These are phyloP conservation scores for Myrica gale DNA, from an alignment of 306 rosid genomes.

Conservation along the genomic window DNA sequence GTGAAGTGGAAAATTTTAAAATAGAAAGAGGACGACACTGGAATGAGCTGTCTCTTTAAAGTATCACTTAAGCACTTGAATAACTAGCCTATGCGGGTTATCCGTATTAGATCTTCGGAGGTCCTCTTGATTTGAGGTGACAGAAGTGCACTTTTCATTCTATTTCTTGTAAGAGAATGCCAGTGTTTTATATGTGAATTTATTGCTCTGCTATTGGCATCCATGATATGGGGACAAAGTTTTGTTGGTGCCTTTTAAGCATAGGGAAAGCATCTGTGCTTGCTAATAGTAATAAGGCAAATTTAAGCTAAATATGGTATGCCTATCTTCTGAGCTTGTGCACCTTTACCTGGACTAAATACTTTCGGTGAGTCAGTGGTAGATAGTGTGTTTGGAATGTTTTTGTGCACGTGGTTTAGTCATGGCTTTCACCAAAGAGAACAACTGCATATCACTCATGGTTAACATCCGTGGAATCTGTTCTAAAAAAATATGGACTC, in stretches of 20 bases:
- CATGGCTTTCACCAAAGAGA: not conserved
- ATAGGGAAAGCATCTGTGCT: conserved; percentile 24
- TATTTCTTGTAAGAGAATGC: conserved; percentile 28
- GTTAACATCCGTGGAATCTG: not conserved
- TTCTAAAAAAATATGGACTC: too few species aligned
- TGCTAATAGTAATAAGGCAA: conserved; percentile 24
- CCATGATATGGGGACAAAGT: conserved; percentile 6
- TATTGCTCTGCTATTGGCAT: conserved; percentile 4
- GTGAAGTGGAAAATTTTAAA: not conserved
- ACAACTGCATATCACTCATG: not conserved
- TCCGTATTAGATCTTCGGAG: conserved; percentile 24
- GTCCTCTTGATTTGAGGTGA: conserved; percentile 19
- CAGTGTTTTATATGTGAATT: conserved; percentile 5
- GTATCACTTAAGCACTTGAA: not conserved
- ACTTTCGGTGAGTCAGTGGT: not conserved
- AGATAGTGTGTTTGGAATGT: not conserved
- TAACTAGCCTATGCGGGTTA: not conserved
- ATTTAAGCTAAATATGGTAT: conserved; percentile 21
- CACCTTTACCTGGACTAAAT: conserved; percentile 7
- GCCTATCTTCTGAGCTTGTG: conserved; percentile 26
- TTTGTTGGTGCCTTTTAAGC: conserved; percentile 18
- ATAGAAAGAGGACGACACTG: not conserved
- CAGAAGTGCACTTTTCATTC: conserved; percentile 2
- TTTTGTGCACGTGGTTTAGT: not conserved
- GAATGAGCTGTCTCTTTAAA: not conserved